phyloP scores from a whole-genome alignment of 108 stramenopile genomes.

The Bacterosira constricta region DNA sequence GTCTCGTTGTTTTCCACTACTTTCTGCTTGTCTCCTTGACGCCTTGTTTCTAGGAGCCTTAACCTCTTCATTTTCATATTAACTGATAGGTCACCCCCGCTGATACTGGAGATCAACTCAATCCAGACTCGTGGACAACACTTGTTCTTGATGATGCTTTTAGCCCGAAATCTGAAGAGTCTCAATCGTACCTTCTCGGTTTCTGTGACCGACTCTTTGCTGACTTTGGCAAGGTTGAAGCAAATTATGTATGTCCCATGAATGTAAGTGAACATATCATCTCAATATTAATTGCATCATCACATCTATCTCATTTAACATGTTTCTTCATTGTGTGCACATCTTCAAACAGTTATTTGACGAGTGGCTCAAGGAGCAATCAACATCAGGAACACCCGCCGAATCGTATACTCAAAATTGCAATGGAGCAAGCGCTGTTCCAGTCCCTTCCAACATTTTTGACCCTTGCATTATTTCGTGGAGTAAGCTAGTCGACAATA shows the following conservation, averaged over 20 bases:
- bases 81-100: no score
- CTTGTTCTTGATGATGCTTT: slow-evolving; percentile 55
- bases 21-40: no score
- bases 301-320: no score
- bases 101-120: slow-evolving; percentile 29
- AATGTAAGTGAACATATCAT: no score
- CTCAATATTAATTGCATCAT: no score
- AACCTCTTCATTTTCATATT: no score
- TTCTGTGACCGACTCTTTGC: slow-evolving; percentile 51
- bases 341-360: no score
- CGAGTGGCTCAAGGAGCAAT: slow-evolving; percentile 46
- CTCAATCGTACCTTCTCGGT: slow-evolving; percentile 39
- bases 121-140: slow-evolving; percentile 46
- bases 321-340: no score
- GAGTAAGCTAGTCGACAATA: slow-evolving; percentile 19
- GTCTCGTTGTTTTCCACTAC: no score
- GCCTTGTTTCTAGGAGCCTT: no score
- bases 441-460: slow-evolving; percentile 44
- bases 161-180: slow-evolving; percentile 37
- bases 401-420: slow-evolving; percentile 45
- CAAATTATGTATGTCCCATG: slow-evolving; percentile 47
- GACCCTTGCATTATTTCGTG: slow-evolving; percentile 57
- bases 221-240: slow-evolving; percentile 30
- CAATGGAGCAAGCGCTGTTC: slow-evolving; percentile 43
- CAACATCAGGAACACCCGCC: slow-evolving; percentile 8